Conservation (phyloP, 2,329 filamentous ascomycete genomes). For the Colletotrichum australisinense region DNA sequence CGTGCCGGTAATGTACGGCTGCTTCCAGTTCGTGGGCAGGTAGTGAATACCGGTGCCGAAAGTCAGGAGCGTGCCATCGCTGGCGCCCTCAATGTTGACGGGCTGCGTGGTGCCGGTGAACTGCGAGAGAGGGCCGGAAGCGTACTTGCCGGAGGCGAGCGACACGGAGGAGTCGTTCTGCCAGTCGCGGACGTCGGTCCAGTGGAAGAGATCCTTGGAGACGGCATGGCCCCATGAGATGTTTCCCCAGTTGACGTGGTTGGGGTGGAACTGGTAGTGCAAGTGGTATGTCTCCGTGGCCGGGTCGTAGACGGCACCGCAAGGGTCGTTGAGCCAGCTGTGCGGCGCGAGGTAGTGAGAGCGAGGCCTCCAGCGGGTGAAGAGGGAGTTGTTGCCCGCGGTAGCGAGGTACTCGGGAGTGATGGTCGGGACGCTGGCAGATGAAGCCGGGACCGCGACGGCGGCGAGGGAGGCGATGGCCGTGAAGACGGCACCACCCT, state of each 20-base stretch:
- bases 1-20: slow-evolving; percentile 33
- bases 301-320: slow-evolving; percentile 69
- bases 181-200: slow-evolving; percentile 48
- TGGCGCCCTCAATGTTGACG: slow-evolving; percentile 31
- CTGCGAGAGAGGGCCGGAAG: slow-evolving; percentile 23
- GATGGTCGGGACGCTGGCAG: slow-evolving; percentile 20
- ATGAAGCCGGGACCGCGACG: slow-evolving; percentile 11
- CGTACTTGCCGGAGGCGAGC: slow-evolving; percentile 20
- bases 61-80: slow-evolving; percentile 33
- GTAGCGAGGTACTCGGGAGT: slow-evolving; percentile 30
- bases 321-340: slow-evolving; percentile 71
- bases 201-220: slow-evolving; percentile 70
- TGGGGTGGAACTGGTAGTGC: slow-evolving; percentile 69
- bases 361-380: slow-evolving; percentile 36
- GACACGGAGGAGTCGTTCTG: slow-evolving; percentile 34
- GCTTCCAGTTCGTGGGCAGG: slow-evolving; percentile 37
- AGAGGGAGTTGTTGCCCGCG: slow-evolving; percentile 35
- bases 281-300: slow-evolving; percentile 69
- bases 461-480: slow-evolving; percentile 33
- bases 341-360: slow-evolving; percentile 64
- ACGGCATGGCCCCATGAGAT: slow-evolving; percentile 78
- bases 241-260: slow-evolving; percentile 61
- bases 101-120: slow-evolving; percentile 35
- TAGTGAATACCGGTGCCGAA: slow-evolving; percentile 33
- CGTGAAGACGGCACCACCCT: slow-evolving; percentile 33